A percentile compares a stretch with the other conserved stretches of the same genome.
Conservation (phyloP, 805 yeast genomes). For the Blastobotrys parvus region DNA sequence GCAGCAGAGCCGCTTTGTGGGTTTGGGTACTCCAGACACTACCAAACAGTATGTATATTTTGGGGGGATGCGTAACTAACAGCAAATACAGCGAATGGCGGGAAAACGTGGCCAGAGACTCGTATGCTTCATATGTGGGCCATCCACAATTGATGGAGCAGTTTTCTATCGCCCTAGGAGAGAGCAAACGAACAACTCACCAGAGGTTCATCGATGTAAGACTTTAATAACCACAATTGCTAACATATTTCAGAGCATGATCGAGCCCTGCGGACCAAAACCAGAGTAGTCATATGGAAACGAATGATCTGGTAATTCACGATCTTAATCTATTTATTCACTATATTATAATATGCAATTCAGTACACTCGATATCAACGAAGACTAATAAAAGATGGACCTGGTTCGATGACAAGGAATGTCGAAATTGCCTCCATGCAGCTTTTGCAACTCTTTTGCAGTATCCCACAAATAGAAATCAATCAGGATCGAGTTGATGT, state of each 20-base stretch:
- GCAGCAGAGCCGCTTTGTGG: slow-evolving; percentile 55
- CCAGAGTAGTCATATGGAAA: no score
- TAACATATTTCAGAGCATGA: slow-evolving; percentile 19
- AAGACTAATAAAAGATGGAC: slow-evolving; percentile 27
- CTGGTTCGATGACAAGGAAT: slow-evolving; percentile 33
- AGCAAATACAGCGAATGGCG: slow-evolving; percentile 48
- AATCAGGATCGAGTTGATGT: slow-evolving; percentile 31
- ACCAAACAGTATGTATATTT: slow-evolving; percentile 34
- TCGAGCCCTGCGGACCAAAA: slow-evolving; percentile 23
- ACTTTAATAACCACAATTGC: not conserved
- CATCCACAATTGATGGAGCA: slow-evolving; percentile 49
- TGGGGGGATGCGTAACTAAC: not conserved
- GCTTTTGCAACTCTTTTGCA: slow-evolving; percentile 31
- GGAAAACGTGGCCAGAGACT: slow-evolving; percentile 57
- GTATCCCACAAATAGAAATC: slow-evolving; percentile 40
- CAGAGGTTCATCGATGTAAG: slow-evolving; percentile 22
- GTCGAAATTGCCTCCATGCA: slow-evolving; percentile 11
- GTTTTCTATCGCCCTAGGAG: slow-evolving; percentile 43
- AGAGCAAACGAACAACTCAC: slow-evolving; percentile 29
- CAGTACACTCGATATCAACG: no score
- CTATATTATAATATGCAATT: no score
- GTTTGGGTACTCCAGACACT: slow-evolving; percentile 70
- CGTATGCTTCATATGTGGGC: slow-evolving; percentile 52
- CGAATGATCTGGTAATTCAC: no score
- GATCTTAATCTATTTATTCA: no score